A percentile compares a stretch with the other conserved stretches of the same genome.
These are phyloP conservation scores for Penicillium sp. DNA, from an alignment of 2,329 filamentous ascomycete species.

Conservation along the genomic window DNA sequence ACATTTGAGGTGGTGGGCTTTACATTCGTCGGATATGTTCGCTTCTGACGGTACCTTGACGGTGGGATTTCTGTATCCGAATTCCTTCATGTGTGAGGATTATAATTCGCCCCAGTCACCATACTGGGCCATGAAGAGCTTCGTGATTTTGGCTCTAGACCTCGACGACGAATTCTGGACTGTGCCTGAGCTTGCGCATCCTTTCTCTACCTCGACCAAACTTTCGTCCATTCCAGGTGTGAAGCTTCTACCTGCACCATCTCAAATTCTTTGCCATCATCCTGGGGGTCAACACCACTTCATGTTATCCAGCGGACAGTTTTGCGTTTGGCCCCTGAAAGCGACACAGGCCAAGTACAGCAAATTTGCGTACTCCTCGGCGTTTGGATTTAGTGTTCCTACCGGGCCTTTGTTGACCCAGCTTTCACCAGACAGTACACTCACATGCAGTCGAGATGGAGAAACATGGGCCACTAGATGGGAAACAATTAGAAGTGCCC, in stretches of 20 bases:
- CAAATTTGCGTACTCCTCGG: slow-evolving; percentile 55
- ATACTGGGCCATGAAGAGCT: slow-evolving; percentile 59
- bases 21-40: slow-evolving; percentile 49
- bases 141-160: slow-evolving; percentile 47
- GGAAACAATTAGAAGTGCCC: slow-evolving; percentile 21
- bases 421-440: slow-evolving; percentile 44
- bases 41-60: slow-evolving; percentile 54
- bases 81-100: slow-evolving; percentile 60
- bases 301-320: slow-evolving; percentile 45
- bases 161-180: slow-evolving; percentile 52
- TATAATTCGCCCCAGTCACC: slow-evolving; percentile 62
- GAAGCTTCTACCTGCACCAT: slow-evolving; percentile 22
- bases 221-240: background rate
- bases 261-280: slow-evolving; percentile 51
- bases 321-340: slow-evolving; percentile 46
- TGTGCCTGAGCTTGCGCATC: slow-evolving; percentile 33
- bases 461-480: slow-evolving; percentile 45
- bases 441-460: slow-evolving; percentile 43
- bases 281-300: slow-evolving; percentile 45
- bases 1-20: slow-evolving; percentile 56
- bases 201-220: background rate
- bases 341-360: slow-evolving; percentile 49
- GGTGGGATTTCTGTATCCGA: slow-evolving; percentile 38
- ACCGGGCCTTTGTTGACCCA: slow-evolving; percentile 38
- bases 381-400: slow-evolving; percentile 51